These are phyloP conservation scores for Salvia sclarea DNA, from an alignment of 305 asterid genomes.

Conservation along the genomic window DNA sequence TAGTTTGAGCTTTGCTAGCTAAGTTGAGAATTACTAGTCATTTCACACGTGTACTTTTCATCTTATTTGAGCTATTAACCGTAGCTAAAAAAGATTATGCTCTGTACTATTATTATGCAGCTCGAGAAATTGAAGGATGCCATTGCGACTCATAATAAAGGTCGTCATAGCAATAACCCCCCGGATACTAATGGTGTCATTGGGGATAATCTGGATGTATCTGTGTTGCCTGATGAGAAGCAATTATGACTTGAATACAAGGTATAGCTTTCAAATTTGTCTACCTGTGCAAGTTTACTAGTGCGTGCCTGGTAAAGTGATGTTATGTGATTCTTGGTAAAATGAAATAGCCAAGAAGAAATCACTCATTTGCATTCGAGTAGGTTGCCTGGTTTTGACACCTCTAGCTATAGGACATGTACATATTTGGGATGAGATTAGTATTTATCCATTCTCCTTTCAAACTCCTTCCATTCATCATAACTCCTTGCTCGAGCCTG, in stretches of 20 bases:
- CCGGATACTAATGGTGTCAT: constrained; percentile 20
- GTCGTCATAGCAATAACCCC: constrained; percentile 12
- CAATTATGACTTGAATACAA: constrained; percentile 20
- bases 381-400: neutral
- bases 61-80: neutral
- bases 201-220: constrained; percentile 12
- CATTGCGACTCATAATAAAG: constrained; percentile 40
- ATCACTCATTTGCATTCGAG: neutral
- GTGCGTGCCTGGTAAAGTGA: no score
- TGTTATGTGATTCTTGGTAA: neutral
- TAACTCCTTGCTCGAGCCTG: constrained; percentile 41
- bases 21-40: neutral
- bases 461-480: constrained; percentile 40
- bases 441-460: constrained; percentile 37
- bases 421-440: no score
- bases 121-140: constrained; percentile 60
- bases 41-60: neutral
- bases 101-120: constrained; percentile 37
- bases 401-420: neutral
- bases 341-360: neutral
- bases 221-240: constrained; percentile 29
- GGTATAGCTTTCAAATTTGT: constrained; percentile 20
- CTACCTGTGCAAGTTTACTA: neutral
- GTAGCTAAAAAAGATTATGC: neutral
- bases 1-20: neutral